Percentiles rank a stretch among this genome's conserved stretches.
Conservation (phyloP, 2,329 filamentous ascomycete species). For the Exophiala dermatitidis region DNA sequence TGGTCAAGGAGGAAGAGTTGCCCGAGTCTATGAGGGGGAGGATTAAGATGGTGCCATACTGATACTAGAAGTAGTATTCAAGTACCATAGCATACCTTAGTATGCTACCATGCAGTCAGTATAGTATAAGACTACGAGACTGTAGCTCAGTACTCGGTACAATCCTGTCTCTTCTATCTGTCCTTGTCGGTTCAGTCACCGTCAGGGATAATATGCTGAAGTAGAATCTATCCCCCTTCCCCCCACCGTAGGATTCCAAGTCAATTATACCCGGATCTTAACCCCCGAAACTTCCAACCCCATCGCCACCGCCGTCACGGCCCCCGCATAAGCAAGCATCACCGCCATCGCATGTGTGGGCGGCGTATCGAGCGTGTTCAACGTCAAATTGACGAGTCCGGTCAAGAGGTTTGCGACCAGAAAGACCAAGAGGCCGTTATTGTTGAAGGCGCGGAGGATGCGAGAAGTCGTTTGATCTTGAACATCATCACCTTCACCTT, state of each 20-base stretch:
- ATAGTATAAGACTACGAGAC: too few species aligned
- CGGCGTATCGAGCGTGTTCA: constrained; percentile 70
- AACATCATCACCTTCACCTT: too few species aligned
- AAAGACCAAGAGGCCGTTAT: constrained; percentile 80
- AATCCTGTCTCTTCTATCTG: too few species aligned
- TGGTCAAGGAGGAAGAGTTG: constrained; percentile 69
- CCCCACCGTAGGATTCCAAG: not conserved
- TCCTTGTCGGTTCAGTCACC: too few species aligned
- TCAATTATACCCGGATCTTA: constrained; percentile 25
- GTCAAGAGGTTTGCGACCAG: constrained; percentile 83
- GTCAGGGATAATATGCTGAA: too few species aligned
- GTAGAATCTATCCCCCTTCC: not conserved
- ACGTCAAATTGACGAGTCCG: constrained; percentile 76
- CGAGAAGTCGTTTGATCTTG: constrained; percentile 28
- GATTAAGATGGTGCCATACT: constrained; percentile 48
- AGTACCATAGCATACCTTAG: too few species aligned
- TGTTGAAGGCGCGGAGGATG: constrained; percentile 77
- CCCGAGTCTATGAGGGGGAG: constrained; percentile 57
- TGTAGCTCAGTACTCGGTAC: too few species aligned
- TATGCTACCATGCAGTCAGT: too few species aligned
- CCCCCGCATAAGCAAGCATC: constrained; percentile 61
- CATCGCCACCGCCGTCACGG: constrained; percentile 36
- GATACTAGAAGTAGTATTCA: not conserved
- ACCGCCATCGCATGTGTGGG: constrained; percentile 63
- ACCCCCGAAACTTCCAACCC: constrained; percentile 36